Evolutionary conservation across 2,329 filamentous ascomycete species (phyloP), one percentile per base, ranked within the genome.

Genomic region (Chaetomiaceae sp.): DNA sequence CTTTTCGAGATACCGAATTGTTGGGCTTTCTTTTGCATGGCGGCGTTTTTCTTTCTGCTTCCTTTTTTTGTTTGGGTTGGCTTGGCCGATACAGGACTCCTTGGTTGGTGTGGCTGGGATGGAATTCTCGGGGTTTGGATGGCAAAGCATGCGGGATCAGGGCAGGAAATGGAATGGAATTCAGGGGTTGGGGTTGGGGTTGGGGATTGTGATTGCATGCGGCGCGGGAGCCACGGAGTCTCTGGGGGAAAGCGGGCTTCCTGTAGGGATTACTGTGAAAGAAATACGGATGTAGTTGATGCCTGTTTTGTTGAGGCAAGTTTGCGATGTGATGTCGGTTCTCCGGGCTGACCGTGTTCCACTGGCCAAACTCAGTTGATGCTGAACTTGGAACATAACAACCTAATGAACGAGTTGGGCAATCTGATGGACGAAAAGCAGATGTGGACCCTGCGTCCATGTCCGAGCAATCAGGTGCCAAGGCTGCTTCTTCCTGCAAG

Each of bases 1-100:
- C n/a, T n/a, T 44, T 51, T 50, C 21, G 31, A 51, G 44, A 42
- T 49, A 41, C 30, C 44, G 51, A 20, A 57, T 54, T 39, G 37
- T 27, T 49, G 54, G 53, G 38, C 33, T 44, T 51, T 20, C n/a
- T n/a, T 50, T 44, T 51, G 51, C 47, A 55, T 52, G 49, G 40
- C 48, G 60, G 60, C 60, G 60, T 62, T n/a, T n/a, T n/a, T n/a
- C n/a, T n/a, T n/a, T n/a, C n/a, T n/a, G n/a, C n/a, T n/a, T n/a
- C n/a, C n/a, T n/a, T n/a, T n/a, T n/a, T n/a, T n/a, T n/a, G n/a
- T 62, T 54, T 33, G 30, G 30, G 50, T 51, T 44, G 45, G 46
- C 42, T 48, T 40, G 48, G 44, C 38, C 41, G 40, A 43, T 46
- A 54, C 44, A 37, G 45, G 49, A 35, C 31, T 37, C 17, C 7